A percentile compares a stretch with the other conserved stretches of the same genome.
These are phyloP conservation scores for Penicillium riverlandense DNA, from an alignment of 495 filamentous ascomycete genomes.

Conservation along the genomic window DNA sequence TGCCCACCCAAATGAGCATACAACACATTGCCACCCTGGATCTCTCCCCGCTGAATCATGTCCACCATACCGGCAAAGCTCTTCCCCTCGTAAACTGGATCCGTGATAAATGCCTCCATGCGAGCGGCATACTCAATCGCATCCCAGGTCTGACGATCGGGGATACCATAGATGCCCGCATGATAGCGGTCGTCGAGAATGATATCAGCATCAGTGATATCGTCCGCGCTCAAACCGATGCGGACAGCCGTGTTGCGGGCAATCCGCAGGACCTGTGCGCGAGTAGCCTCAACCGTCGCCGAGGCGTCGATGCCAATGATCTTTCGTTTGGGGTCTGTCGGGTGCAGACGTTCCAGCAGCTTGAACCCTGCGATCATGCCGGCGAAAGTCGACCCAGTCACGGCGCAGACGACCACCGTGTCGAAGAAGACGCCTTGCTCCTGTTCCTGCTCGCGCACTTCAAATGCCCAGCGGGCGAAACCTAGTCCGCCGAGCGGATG, in stretches of 20 bases:
- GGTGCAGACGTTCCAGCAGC: slow-evolving; percentile 37
- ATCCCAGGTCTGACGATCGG: slow-evolving; percentile 48
- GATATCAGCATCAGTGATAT: slow-evolving; percentile 50
- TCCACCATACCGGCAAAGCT: slow-evolving; percentile 59
- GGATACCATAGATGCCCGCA: slow-evolving; percentile 53
- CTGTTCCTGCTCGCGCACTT: slow-evolving; percentile 51
- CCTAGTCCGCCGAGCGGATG: slow-evolving; percentile 60
- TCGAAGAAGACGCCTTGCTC: slow-evolving; percentile 52
- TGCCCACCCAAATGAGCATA: slow-evolving; percentile 62
- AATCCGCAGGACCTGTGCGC: slow-evolving; percentile 52
- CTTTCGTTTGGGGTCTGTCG: slow-evolving; percentile 29
- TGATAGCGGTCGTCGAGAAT: slow-evolving; percentile 55
- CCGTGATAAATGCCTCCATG: slow-evolving; percentile 60
- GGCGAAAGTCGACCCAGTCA: slow-evolving; percentile 55
- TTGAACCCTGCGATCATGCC: slow-evolving; percentile 61
- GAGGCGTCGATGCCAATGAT: slow-evolving; percentile 58
- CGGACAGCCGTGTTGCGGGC: slow-evolving; percentile 48
- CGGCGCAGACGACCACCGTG: slow-evolving; percentile 54
- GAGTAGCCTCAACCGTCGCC: slow-evolving; percentile 47
- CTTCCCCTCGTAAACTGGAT: slow-evolving; percentile 64
- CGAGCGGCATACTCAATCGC: slow-evolving; percentile 54
- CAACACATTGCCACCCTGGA: slow-evolving; percentile 49
- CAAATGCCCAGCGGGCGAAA: slow-evolving; percentile 58
- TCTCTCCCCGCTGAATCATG: slow-evolving; percentile 50
- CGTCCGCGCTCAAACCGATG: slow-evolving; percentile 47